A percentile compares a stretch with the other conserved stretches of the same genome.
These are phyloP conservation scores for Houttuynia cordata DNA, from an alignment of 164 flowering plant species.

Conservation along the genomic window DNA sequence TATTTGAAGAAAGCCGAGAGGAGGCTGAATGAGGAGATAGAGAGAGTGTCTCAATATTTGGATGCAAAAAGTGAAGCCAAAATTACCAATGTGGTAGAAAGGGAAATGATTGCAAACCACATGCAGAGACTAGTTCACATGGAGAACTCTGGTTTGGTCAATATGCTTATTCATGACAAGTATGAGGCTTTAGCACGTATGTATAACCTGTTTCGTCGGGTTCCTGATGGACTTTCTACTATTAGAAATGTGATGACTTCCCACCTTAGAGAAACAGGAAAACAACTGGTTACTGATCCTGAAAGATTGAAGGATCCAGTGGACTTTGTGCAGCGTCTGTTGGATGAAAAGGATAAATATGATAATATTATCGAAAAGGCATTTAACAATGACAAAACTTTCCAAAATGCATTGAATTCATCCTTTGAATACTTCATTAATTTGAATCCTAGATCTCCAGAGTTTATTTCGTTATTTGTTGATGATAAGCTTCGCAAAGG, in stretches of 20 bases:
- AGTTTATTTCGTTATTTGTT: slow-evolving; percentile 55
- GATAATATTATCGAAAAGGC: slow-evolving; percentile 61
- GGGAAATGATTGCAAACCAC: slow-evolving; percentile 92
- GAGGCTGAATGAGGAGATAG: slow-evolving; percentile 75
- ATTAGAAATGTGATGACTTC: slow-evolving; percentile 84
- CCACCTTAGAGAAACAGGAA: slow-evolving; percentile 74
- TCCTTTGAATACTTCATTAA: slow-evolving; percentile 88
- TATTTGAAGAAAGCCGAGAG: slow-evolving; percentile 73
- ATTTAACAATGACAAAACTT: slow-evolving; percentile 74
- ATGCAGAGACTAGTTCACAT: slow-evolving; percentile 82
- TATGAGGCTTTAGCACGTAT: slow-evolving; percentile 80
- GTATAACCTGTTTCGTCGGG: slow-evolving; percentile 74
- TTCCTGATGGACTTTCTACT: slow-evolving; percentile 57
- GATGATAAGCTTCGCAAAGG: slow-evolving; percentile 64
- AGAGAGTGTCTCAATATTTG: slow-evolving; percentile 72
- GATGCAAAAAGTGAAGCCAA: slow-evolving; percentile 55
- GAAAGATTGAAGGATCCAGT: slow-evolving; percentile 87
- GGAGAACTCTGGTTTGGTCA: slow-evolving; percentile 91
- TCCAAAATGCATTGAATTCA: slow-evolving; percentile 88
- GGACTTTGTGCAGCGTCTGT: slow-evolving; percentile 78
- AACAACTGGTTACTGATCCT: slow-evolving; percentile 83
- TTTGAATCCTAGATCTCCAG: slow-evolving; percentile 71
- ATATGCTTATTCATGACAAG: slow-evolving; percentile 83
- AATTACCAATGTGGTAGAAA: slow-evolving; percentile 83
- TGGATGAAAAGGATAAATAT: slow-evolving; percentile 78